phyloP scores from a whole-genome alignment of 1,284 basidiomycete species.

The Naganishia cerealis region DNA sequence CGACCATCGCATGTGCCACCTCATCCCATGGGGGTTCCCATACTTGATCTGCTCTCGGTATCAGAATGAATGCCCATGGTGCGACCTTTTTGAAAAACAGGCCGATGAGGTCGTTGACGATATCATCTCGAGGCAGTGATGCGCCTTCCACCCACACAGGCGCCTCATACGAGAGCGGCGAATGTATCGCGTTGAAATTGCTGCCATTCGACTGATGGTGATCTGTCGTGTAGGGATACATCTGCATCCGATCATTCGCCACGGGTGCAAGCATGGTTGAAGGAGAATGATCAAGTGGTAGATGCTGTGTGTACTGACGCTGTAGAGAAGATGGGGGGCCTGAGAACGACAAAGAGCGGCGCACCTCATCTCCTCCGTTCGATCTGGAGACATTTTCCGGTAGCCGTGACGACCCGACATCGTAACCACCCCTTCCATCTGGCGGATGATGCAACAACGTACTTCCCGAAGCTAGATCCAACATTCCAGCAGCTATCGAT shows the following conservation, averaged over 20 bases:
- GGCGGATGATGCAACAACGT: background rate
- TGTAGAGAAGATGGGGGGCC: slow-evolving; percentile 4
- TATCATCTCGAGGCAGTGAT: slow-evolving; percentile 48
- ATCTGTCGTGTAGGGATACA: slow-evolving; percentile 24
- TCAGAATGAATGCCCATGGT: slow-evolving; percentile 53
- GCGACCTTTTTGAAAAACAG: slow-evolving; percentile 50
- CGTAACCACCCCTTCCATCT: background rate
- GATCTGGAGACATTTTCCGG: background rate
- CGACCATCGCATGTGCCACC: slow-evolving; percentile 53
- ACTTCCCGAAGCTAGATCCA: slow-evolving; percentile 11
- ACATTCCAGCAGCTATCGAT: slow-evolving; percentile 19
- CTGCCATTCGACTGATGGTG: background rate
- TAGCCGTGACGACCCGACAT: background rate
- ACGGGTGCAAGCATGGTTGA: slow-evolving; percentile 19
- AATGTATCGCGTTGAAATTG: background rate
- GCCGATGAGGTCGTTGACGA: slow-evolving; percentile 49
- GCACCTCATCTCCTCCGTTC: no score
- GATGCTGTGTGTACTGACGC: background rate
- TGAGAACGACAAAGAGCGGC: slow-evolving; percentile 2
- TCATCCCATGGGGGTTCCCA: slow-evolving; percentile 50
- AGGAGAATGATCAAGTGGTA: slow-evolving; percentile 1
- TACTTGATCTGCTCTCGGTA: slow-evolving; percentile 37
- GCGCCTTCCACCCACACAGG: slow-evolving; percentile 37
- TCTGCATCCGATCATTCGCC: slow-evolving; percentile 1
- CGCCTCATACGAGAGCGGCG: slow-evolving; percentile 42